Evolutionary conservation across 2,329 filamentous ascomycete species (phyloP).

Genomic region (Drechslera avenae): DNA sequence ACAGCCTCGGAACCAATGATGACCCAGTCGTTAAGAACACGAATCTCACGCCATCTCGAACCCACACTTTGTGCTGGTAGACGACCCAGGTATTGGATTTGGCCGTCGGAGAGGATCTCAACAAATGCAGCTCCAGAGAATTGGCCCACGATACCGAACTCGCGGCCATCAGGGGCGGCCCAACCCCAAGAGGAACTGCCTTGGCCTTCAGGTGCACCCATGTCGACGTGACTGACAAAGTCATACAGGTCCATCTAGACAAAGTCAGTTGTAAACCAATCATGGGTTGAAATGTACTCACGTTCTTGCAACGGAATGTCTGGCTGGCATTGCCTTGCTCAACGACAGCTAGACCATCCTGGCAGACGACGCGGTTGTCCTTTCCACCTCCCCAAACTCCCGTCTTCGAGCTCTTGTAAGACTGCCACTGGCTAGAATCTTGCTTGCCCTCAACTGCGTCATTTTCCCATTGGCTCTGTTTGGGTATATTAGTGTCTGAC

Average conservation of each 20-base stretch:
- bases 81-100: slow-evolving; percentile 58
- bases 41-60: slow-evolving; percentile 60
- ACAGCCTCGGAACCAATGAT: slow-evolving; percentile 52
- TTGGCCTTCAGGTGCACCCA: slow-evolving; percentile 53
- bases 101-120: slow-evolving; percentile 56
- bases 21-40: slow-evolving; percentile 52
- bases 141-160: slow-evolving; percentile 61
- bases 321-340: slow-evolving; percentile 31
- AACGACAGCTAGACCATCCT: slow-evolving; percentile 30
- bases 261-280: slow-evolving; percentile 28
- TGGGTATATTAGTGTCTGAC: background rate
- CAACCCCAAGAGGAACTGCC: slow-evolving; percentile 59
- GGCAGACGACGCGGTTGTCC: slow-evolving; percentile 24
- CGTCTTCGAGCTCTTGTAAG: slow-evolving; percentile 28
- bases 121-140: slow-evolving; percentile 60
- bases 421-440: slow-evolving; percentile 24
- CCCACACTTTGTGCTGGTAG: slow-evolving; percentile 53
- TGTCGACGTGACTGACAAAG: slow-evolving; percentile 60
- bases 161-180: slow-evolving; percentile 57
- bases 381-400: slow-evolving; percentile 11
- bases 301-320: slow-evolving; percentile 35
- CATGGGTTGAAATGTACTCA: background rate
- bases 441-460: slow-evolving; percentile 27
- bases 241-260: slow-evolving; percentile 59
- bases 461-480: slow-evolving; percentile 30